Evolutionary conservation across 1,284 basidiomycete species (phyloP), one percentile per base, ranked within the genome.

Genomic region (Austroboletus novae-zelandiae): DNA sequence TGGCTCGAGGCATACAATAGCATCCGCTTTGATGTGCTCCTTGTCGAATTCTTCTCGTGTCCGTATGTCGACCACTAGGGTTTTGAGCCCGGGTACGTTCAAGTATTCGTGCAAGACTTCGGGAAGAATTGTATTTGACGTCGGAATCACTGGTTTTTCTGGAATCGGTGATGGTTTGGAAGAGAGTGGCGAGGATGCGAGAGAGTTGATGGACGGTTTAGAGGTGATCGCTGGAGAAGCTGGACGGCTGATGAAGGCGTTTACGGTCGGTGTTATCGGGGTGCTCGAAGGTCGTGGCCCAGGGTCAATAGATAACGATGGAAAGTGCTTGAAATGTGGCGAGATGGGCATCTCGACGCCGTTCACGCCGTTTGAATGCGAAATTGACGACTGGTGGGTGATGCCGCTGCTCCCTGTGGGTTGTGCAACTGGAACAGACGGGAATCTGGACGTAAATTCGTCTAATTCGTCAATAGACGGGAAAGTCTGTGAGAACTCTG

Each of bases 1-100:
- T 7, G 93, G 91, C 67, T 98, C 94, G 34, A 98, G 78, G 71
- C 93, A 96, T 3, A 94, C 85, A 1, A 88, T 77, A 17, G 85
- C 83, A 36, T 85, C 80, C 3, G 72, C 73, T 47, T 78, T 81
- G 50, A 98, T 88, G 55, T 87, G 84, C 47, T 87, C 89, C 9
- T 64, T 71, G 55, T 91, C 81, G 60, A 88, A 95, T 52, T 91
- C 87, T 5, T 81, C 81, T 36, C 92, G 76, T 9, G 82, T 79
- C 20, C 95, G 81, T 9, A 96, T 80, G 67, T 98, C 95, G 23
- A 98, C 74, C 14, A 98, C 64, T 6, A 98, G 73, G 7, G 94
- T 79, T 45, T 84, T 84, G 56, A 84, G 72, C 17, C 80, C 73
- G 2, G 60, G 66, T 44, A 77, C 75, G 40, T 72, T 57, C 54